A percentile compares a stretch with the other conserved stretches of the same genome.
These are phyloP conservation scores for Rheum nobile DNA, from an alignment of 148 eudicot genomes.

Conservation along the genomic window DNA sequence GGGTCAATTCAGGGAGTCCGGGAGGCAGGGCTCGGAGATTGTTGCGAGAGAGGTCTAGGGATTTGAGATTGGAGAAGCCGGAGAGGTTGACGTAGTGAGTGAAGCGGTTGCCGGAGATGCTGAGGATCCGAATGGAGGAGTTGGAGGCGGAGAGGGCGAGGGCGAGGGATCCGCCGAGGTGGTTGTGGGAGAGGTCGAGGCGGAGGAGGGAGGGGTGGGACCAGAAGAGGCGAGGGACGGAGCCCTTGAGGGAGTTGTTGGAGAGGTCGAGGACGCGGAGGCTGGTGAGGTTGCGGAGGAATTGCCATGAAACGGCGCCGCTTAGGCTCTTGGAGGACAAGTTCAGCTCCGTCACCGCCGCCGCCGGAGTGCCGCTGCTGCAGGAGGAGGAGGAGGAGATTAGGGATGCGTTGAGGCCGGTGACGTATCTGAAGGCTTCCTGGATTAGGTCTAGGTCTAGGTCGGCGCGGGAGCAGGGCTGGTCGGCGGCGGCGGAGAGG, in stretches of 20 bases:
- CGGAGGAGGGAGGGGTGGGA: slow-evolving; percentile 19
- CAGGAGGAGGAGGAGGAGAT: slow-evolving; percentile 7
- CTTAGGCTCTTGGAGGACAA: slow-evolving; percentile 48
- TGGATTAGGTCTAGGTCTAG: slow-evolving; percentile 25
- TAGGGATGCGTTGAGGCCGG: slow-evolving; percentile 40
- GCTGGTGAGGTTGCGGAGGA: slow-evolving; percentile 40
- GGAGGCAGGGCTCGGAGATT: slow-evolving; percentile 31
- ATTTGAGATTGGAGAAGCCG: slow-evolving; percentile 33
- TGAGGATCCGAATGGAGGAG: slow-evolving; percentile 32
- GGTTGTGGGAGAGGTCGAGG: slow-evolving; percentile 47
- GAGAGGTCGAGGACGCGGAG: slow-evolving; percentile 60
- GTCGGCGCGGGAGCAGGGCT: slow-evolving; percentile 15
- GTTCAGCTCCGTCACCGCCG: slow-evolving; percentile 24
- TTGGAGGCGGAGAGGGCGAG: neutral
- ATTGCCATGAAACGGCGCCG: slow-evolving; percentile 62
- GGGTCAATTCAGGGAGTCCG: slow-evolving; percentile 34
- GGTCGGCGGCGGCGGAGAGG: neutral
- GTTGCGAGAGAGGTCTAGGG: slow-evolving; percentile 56
- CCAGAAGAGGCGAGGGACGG: slow-evolving; percentile 52
- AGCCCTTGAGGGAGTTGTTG: slow-evolving; percentile 53
- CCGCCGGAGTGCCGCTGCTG: slow-evolving; percentile 15
- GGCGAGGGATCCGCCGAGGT: slow-evolving; percentile 51
- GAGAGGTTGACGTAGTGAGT: slow-evolving; percentile 40
- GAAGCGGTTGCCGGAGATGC: slow-evolving; percentile 58
- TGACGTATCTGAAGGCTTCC: slow-evolving; percentile 58